Evolutionary conservation across 208 protist species (phyloP).

Genomic region (Phytomonas sp.): DNA sequence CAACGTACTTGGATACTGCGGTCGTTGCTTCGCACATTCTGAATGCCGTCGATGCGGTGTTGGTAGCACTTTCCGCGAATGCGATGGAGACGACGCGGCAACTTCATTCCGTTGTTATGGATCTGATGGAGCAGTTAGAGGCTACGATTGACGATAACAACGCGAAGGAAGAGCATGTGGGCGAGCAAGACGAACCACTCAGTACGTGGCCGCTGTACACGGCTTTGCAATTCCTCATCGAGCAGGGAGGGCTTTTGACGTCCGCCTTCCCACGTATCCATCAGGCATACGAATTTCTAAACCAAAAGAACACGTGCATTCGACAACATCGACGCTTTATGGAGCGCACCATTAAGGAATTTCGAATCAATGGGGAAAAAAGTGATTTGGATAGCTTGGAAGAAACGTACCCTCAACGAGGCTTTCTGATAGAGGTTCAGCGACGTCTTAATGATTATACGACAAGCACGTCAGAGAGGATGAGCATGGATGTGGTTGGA

Average conservation of each 20-base stretch:
- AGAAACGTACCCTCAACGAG: constrained; percentile 19
- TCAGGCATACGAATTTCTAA: constrained; percentile 25
- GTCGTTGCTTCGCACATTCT: constrained; percentile 31
- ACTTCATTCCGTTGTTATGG: constrained; percentile 39
- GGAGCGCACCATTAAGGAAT: constrained; percentile 1
- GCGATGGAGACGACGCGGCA: constrained; percentile 39
- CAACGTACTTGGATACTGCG: constrained; percentile 42
- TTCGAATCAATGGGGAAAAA: background rate
- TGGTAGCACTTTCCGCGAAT: constrained; percentile 32
- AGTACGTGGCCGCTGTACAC: constrained; percentile 67
- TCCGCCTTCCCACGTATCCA: constrained; percentile 48
- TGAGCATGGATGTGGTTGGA: constrained; percentile 18
- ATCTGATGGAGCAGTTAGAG: constrained; percentile 43
- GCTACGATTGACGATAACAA: constrained; percentile 23
- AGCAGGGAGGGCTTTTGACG: constrained; percentile 51
- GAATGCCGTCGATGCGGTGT: constrained; percentile 34
- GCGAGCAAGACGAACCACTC: constrained; percentile 12
- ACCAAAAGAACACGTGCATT: constrained; percentile 18
- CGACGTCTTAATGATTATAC: constrained; percentile 36
- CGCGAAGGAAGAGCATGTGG: background rate
- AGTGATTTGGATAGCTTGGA: constrained; percentile 5
- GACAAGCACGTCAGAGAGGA: constrained; percentile 21
- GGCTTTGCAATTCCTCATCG: constrained; percentile 52
- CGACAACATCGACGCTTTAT: constrained; percentile 30
- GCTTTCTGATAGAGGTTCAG: constrained; percentile 54